Evolutionary conservation across 805 yeast species (phyloP), one percentile per base, ranked within the genome.

Genomic region (Candida easanensis): DNA sequence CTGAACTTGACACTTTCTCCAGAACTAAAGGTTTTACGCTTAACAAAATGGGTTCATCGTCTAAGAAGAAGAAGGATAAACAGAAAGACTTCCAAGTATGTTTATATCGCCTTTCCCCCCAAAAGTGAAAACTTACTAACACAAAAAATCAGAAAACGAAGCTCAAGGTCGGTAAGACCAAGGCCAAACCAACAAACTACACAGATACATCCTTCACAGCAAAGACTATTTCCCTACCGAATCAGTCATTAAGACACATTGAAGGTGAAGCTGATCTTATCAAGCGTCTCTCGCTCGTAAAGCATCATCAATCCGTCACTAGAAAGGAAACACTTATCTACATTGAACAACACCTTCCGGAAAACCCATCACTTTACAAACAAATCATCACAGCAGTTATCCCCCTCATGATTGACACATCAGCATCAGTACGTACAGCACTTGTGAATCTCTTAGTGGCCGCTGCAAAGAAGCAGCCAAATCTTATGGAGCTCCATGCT

Each of bases 151-250:
- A 69, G 57, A 88, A 88, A 62, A 72, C 80, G 46, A 91, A 88
- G 69, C 75, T 93, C 40, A 84, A 76, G 57, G 97, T 93, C 26
- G 99, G 99, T 44, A 93, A 93, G 63, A 70, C 84, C 3, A 77
- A 79, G 16, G 79, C 80, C 5, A 79, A 78, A 49, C 80, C 89
- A 5, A 77, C 80, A 16, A 88, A 88, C 59, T 78, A 74, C 45
- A 93, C 99, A 4, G 91, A 85, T 52, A 88, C 96, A 0, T 83
- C 95, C 0, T 91, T 91, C 65, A 77, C 75, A 34, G 81, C 96
- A 10, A 85, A 80, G 56, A 61, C 65, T 3, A 70, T 74, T 26
- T 63, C 68, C 15, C 46, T 72, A 17, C 71, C 69, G 33, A 58
- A 64, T 32, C 76, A 71, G 47, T 56, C 71, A 13, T 46, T 66